A percentile compares a stretch with the other conserved stretches of the same genome.
phyloP scores from a whole-genome alignment of 768 basidiomycete species.

The Antrodiella citrinella region DNA sequence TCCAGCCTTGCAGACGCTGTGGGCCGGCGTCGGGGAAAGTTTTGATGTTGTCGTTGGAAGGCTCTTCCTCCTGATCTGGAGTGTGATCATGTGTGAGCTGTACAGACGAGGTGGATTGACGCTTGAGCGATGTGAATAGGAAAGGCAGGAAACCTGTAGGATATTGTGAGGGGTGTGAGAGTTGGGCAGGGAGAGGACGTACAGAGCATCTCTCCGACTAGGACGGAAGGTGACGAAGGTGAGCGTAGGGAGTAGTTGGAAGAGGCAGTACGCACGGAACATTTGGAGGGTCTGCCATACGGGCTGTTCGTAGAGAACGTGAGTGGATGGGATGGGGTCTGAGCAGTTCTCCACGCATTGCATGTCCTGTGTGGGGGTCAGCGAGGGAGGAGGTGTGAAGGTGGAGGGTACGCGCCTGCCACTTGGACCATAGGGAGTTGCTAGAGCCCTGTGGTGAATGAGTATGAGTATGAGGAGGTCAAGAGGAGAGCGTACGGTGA shows the following conservation, averaged over 20 bases:
- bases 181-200: constrained; percentile 28
- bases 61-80: constrained; percentile 35
- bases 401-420: constrained; percentile 45
- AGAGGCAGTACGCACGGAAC: constrained; percentile 57
- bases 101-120: constrained; percentile 37
- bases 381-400: background rate
- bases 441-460: constrained; percentile 51
- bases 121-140: constrained; percentile 57
- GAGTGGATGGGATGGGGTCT: constrained; percentile 48
- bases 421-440: constrained; percentile 79
- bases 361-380: constrained; percentile 61
- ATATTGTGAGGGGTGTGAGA: constrained; percentile 8
- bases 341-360: constrained; percentile 95
- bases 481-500: constrained; percentile 50
- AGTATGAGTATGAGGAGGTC: constrained; percentile 2
- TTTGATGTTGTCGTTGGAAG: constrained; percentile 16
- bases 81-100: constrained; percentile 35
- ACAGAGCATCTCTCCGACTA: constrained; percentile 94
- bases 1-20: constrained; percentile 56
- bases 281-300: constrained; percentile 90
- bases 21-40: constrained; percentile 19
- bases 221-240: constrained; percentile 28
- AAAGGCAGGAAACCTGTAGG: constrained; percentile 76
- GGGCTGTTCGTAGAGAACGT: constrained; percentile 86
- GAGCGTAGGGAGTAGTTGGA: constrained; percentile 3